Evolutionary conservation across 2,329 filamentous ascomycete species (phyloP), one percentile per base, ranked within the genome.

Genomic region (Alternaria ethzedia): DNA sequence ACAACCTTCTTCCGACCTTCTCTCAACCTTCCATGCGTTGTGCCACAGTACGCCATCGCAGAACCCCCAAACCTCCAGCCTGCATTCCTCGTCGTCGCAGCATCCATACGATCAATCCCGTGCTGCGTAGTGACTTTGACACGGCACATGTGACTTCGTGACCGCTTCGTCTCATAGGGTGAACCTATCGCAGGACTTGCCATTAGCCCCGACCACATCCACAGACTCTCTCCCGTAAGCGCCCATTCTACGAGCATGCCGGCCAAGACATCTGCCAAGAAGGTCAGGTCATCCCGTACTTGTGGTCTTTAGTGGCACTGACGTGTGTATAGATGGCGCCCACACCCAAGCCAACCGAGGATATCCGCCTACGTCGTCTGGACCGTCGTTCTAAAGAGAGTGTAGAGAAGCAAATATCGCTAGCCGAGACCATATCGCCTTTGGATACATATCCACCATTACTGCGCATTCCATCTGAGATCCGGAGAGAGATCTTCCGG

Each of bases 381-480:
- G 68, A 67, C 49, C 70, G 70, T 36, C 65, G 63, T 41, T 76
- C 76, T 36, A 73, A 65, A 49, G 75, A 78, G 21, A 75, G 76
- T 13, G 70, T 78, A 32, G 71, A 73, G 36, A 78, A 78, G 61
- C 75, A 79, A 60, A 73, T 75, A 47, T 79, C 77, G 12, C 79
- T 78, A 55, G 73, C 78, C 8, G 77, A 79, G 54, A 78, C 76
- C 13, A 78, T 78, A 57, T 78, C 77, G 21, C 73, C 76, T 43
- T 55, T 78, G 63, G 75, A 79, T 66, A 75, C 75, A 49, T 78
- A 73, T 54, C 78, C 79, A 15, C 78, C 76, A 15, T 70, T 81
- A 32, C 70, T 81, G 13, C 74, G 77, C 45, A 77, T 81, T n/a
- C 79, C 79, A 8, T 75, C 75, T 20, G 79, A 81, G 54, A 77